phyloP scores from a whole-genome alignment of 805 yeast species.

The Debaryomyces castellii region DNA sequence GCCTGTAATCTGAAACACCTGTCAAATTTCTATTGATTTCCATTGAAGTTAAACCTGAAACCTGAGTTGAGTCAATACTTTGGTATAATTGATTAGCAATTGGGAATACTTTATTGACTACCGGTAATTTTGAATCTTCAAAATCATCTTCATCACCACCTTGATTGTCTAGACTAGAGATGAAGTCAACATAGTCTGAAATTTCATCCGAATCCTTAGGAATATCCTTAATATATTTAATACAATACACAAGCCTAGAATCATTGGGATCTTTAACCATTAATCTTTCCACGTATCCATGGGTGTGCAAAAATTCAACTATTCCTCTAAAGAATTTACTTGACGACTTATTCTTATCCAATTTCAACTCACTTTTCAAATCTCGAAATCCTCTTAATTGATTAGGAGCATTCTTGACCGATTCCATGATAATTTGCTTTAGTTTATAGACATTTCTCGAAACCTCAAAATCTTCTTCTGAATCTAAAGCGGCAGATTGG shows the following conservation, averaged over 20 bases:
- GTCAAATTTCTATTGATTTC: constrained; percentile 48
- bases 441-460: constrained; percentile 29
- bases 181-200: constrained; percentile 36
- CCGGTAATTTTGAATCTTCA: constrained; percentile 19
- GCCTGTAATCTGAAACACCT: constrained; percentile 55
- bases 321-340: constrained; percentile 50
- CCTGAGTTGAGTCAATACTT: constrained; percentile 37
- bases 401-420: constrained; percentile 58
- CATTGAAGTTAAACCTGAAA: constrained; percentile 59
- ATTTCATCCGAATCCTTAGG: constrained; percentile 47
- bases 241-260: constrained; percentile 33
- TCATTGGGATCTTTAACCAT: constrained; percentile 42
- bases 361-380: constrained; percentile 56
- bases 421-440: constrained; percentile 41
- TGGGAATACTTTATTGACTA: constrained; percentile 59
- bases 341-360: constrained; percentile 39
- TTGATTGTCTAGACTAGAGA: constrained; percentile 23
- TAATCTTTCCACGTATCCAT: constrained; percentile 49
- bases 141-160: constrained; percentile 16
- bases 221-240: constrained; percentile 44
- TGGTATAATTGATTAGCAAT: constrained; percentile 62
- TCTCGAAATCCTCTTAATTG: constrained; percentile 61
- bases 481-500: constrained; percentile 19
- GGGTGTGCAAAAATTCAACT: constrained; percentile 43
- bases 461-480: constrained; percentile 23